Conservation (phyloP, 805 yeast genomes). For the Hanseniaspora mollemarum region DNA sequence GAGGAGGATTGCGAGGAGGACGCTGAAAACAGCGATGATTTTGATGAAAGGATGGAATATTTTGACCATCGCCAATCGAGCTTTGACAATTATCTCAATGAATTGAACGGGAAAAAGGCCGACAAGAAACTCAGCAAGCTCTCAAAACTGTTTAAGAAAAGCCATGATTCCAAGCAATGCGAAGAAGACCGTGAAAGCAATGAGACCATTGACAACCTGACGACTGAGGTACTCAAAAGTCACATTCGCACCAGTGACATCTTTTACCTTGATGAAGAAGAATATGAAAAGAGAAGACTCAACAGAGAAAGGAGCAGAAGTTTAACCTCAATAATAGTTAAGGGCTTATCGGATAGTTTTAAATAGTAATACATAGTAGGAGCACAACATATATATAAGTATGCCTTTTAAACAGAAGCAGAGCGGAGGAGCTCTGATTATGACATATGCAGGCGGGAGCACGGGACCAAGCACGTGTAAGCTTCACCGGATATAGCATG, state of each 20-base stretch:
- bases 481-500: too few relatives aligned
- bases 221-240: background rate
- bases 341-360: conserved; percentile 10
- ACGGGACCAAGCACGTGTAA: too few relatives aligned
- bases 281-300: conserved; percentile 3
- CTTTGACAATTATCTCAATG: conserved; percentile 2
- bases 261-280: background rate
- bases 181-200: background rate
- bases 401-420: background rate
- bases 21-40: background rate
- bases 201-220: background rate
- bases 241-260: background rate
- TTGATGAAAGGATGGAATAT: conserved; percentile 14
- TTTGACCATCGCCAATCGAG: conserved; percentile 3
- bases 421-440: too few relatives aligned
- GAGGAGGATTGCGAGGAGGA: background rate
- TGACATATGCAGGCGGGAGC: too few relatives aligned
- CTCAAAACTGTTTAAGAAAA: background rate
- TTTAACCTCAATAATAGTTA: conserved; percentile 4
- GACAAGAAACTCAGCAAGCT: background rate
- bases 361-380: background rate
- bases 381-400: background rate
- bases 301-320: conserved; percentile 12
- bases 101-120: background rate
- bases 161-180: background rate